These are phyloP conservation scores for Pterocarpus macrocarpus DNA, from an alignment of 306 rosid species.

Conservation along the genomic window DNA sequence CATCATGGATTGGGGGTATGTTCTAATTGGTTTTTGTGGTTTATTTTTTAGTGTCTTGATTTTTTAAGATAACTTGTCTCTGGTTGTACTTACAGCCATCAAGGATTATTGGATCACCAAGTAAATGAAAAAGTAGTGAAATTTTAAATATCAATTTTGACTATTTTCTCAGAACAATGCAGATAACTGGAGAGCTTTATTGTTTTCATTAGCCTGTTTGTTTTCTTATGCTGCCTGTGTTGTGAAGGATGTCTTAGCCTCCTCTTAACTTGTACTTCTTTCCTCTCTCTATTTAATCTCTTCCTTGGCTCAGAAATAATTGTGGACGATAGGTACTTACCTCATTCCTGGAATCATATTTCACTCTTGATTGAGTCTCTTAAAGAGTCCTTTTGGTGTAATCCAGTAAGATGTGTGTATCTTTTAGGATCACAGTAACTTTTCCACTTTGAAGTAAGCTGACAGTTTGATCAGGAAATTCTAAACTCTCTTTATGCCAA, in stretches of 20 bases:
- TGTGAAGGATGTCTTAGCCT: neutral
- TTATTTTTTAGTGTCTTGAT: conserved; percentile 25
- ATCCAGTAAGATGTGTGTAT: no score
- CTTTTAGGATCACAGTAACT: no score
- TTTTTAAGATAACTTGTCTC: conserved; percentile 34
- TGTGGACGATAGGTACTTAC: neutral
- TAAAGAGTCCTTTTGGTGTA: no score
- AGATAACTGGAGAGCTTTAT: conserved; percentile 17
- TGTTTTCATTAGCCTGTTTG: conserved; percentile 12
- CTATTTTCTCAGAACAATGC: conserved; percentile 3
- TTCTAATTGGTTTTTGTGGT: conserved; percentile 29
- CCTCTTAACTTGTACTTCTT: neutral
- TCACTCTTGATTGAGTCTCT: no score
- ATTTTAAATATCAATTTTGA: conserved; percentile 22
- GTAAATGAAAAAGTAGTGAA: neutral
- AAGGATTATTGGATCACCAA: conserved; percentile 20
- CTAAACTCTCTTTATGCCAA: no score
- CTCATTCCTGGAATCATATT: neutral
- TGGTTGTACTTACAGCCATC: conserved; percentile 8
- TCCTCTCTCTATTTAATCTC: neutral
- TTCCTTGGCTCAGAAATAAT: neutral
- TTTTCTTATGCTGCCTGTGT: conserved; percentile 21
- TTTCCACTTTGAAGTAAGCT: no score
- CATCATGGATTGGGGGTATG: conserved; percentile 94
- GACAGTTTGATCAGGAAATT: no score